Evolutionary conservation across 129 eudicot genomes (phyloP), one percentile per base, ranked within the genome.

Genomic region (Dittrichia graveolens): DNA sequence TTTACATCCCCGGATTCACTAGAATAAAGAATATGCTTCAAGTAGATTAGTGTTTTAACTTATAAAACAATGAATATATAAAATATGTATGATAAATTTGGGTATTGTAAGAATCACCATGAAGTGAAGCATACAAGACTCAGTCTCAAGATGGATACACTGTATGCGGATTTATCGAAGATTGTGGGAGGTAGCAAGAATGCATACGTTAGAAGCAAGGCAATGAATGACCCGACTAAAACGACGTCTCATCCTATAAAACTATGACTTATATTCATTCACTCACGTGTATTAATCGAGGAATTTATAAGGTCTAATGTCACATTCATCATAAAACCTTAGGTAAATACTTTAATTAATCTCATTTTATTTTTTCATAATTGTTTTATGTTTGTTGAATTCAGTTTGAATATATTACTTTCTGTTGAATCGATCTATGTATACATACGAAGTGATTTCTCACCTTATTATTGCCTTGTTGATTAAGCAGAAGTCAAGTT

Each of bases 181-280:
- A 75, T 65, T 66, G 67, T n/a, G 79, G 57, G 74, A 75, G 79
- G 57, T 67, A 75, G 39, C 66, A 75, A 48, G 76, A 60, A 77
- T n/a, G n/a, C n/a, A n/a, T 39, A 69, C 76, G 76, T 77, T 77
- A 69, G 71, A 69, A 77, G 81, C 81, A 69, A 77, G 69, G 81
- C 14, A 31, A 15, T 67, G 61, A 59, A 45, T 57, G 43, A 19
- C 38, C 71, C 76, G n/a, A 68, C 75, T 59, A 77, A 63, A 77
- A 69, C 56, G 81, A 77, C 71, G 63, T 43, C 45, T 10, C 70
- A 77, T 69, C 81, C 63, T 76, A 77, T 60, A 43, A 46, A 77
- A 75, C 4, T 53, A 40, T 75, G 64, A 74, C 71, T 42, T 53
- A n/a, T 40, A 31, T 75, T 24, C 31, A 24, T 24, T 24, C 46